Conservation (phyloP, 2,329 filamentous ascomycete genomes). For the Calonectria pauciramosa region DNA sequence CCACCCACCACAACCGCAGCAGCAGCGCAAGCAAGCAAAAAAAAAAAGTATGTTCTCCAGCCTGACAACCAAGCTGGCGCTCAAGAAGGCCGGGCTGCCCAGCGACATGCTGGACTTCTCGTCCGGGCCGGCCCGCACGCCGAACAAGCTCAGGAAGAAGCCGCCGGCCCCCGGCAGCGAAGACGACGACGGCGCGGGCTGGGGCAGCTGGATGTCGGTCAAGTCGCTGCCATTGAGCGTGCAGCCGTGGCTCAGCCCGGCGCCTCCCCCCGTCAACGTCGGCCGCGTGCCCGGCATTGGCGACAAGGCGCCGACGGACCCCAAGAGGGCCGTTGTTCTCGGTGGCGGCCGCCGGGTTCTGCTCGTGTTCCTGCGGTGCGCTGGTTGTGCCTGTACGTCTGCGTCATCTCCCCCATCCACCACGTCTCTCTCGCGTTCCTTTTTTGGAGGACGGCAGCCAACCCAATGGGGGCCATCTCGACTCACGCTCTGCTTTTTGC, state of each 20-base stretch:
- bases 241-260: slow-evolving; percentile 66
- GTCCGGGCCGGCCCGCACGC: slow-evolving; percentile 38
- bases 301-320: slow-evolving; percentile 62
- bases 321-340: slow-evolving; percentile 58
- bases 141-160: slow-evolving; percentile 51
- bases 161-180: slow-evolving; percentile 48
- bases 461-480: not conserved
- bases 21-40: not conserved
- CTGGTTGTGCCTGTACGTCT: slow-evolving; percentile 68
- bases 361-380: slow-evolving; percentile 67
- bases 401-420: slow-evolving; percentile 1
- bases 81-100: slow-evolving; percentile 69
- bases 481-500: not conserved
- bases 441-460: not conserved
- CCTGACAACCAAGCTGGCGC: slow-evolving; percentile 69
- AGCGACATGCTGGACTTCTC: slow-evolving; percentile 61
- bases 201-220: slow-evolving; percentile 64
- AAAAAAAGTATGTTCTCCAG: slow-evolving; percentile 65
- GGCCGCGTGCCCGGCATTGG: slow-evolving; percentile 61
- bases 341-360: slow-evolving; percentile 60
- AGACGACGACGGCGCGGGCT: slow-evolving; percentile 47
- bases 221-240: slow-evolving; percentile 65
- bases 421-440: slow-evolving; percentile 5
- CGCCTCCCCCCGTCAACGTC: slow-evolving; percentile 64
- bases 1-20: not conserved